phyloP scores from a whole-genome alignment of 2,329 filamentous ascomycete species.

The Aspergillus neoniger region DNA sequence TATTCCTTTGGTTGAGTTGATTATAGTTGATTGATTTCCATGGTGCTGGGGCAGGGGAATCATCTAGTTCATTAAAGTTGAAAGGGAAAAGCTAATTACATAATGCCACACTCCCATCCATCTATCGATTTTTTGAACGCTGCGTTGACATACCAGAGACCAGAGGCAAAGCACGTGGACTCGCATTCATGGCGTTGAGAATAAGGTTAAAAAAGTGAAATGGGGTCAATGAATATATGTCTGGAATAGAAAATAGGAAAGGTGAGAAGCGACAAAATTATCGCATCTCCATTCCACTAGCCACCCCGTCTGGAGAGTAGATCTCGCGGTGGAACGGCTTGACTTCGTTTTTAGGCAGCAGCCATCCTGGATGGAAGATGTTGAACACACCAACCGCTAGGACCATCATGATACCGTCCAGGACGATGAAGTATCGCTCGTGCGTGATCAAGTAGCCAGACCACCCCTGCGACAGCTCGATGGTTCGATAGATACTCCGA shows the following conservation, averaged over 20 bases:
- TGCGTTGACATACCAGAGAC: background rate
- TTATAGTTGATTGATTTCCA: no score
- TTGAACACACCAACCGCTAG: constrained; percentile 50
- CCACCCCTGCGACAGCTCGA: constrained; percentile 56
- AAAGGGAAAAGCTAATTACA: background rate
- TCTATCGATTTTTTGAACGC: background rate
- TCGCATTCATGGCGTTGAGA: background rate
- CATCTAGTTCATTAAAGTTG: no score
- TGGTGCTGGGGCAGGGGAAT: no score
- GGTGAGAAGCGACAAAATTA: background rate
- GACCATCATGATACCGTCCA: constrained; percentile 54
- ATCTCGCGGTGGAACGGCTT: constrained; percentile 14
- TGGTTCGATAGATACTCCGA: constrained; percentile 53
- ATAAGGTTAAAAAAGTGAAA: background rate
- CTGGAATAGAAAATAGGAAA: background rate
- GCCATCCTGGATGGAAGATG: constrained; percentile 47
- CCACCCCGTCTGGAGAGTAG: background rate
- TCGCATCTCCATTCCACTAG: constrained; percentile 9
- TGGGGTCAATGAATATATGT: background rate
- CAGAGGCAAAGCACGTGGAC: background rate
- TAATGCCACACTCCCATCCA: background rate
- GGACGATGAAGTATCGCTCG: constrained; percentile 52
- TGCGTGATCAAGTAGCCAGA: constrained; percentile 53
- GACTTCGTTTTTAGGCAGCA: constrained; percentile 31
- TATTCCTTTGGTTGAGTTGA: no score